Evolutionary conservation across 805 yeast genomes (phyloP).

Genomic region (Schwanniomyces sp.): DNA sequence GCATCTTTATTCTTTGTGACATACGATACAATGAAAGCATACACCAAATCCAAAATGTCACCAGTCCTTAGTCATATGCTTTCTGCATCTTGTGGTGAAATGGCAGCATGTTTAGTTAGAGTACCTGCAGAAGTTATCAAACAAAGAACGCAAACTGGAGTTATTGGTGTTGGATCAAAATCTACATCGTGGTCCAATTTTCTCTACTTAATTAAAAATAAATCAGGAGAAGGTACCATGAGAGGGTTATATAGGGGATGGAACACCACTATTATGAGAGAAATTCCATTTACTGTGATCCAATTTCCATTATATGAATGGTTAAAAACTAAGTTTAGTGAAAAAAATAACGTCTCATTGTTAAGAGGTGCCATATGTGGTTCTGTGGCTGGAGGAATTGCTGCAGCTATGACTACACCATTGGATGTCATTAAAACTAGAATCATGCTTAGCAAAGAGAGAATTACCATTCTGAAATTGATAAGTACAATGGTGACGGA

Average conservation of each 20-base stretch:
- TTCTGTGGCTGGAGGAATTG: slow-evolving; percentile 76
- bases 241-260: slow-evolving; percentile 90
- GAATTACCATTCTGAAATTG: slow-evolving; percentile 47
- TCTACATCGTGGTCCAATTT: slow-evolving; percentile 72
- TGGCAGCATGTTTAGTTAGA: slow-evolving; percentile 88
- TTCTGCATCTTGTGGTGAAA: slow-evolving; percentile 86
- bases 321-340: slow-evolving; percentile 51
- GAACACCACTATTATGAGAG: slow-evolving; percentile 88
- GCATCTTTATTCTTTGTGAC: slow-evolving; percentile 57
- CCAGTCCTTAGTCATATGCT: slow-evolving; percentile 68
- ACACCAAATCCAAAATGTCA: slow-evolving; percentile 30
- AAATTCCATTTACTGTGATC: slow-evolving; percentile 93
- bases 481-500: slow-evolving; percentile 56
- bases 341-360: slow-evolving; percentile 49
- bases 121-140: slow-evolving; percentile 97
- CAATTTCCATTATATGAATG: slow-evolving; percentile 94
- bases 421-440: slow-evolving; percentile 79
- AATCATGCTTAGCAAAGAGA: slow-evolving; percentile 68
- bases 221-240: slow-evolving; percentile 74
- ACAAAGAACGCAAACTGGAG: slow-evolving; percentile 78
- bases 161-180: slow-evolving; percentile 28
- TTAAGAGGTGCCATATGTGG: slow-evolving; percentile 84
- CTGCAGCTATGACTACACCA: slow-evolving; percentile 82
- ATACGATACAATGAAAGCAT: slow-evolving; percentile 71
- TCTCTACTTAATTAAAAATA: slow-evolving; percentile 56